These are phyloP conservation scores for Penicillium olsonii DNA, from an alignment of 2,329 filamentous ascomycete species.

Conservation along the genomic window DNA sequence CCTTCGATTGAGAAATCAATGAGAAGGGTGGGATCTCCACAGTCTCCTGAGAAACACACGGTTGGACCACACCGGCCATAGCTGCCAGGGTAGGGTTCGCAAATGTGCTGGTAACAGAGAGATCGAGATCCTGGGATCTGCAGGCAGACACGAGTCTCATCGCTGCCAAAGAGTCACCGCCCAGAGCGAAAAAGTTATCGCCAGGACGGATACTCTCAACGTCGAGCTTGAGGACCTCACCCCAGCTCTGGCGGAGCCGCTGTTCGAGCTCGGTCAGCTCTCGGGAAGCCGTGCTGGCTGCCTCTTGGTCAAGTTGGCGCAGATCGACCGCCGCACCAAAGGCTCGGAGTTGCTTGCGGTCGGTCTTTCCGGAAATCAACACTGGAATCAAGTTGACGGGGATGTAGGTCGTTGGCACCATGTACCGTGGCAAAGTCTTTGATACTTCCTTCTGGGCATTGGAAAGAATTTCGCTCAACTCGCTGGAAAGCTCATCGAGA, in stretches of 20 bases:
- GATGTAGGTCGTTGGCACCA: slow-evolving; percentile 46
- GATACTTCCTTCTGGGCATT: slow-evolving; percentile 26
- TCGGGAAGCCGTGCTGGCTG: slow-evolving; percentile 15
- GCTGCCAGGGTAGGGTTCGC: slow-evolving; percentile 34
- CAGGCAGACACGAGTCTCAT: slow-evolving; percentile 39
- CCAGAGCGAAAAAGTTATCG: slow-evolving; percentile 42
- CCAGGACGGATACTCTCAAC: slow-evolving; percentile 35
- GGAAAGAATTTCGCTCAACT: slow-evolving; percentile 19
- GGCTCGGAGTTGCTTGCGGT: slow-evolving; percentile 40
- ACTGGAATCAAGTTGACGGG: slow-evolving; percentile 45
- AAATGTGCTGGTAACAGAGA: slow-evolving; percentile 41
- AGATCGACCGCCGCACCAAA: slow-evolving; percentile 38
- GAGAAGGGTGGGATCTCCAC: slow-evolving; percentile 30
- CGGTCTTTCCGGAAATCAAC: slow-evolving; percentile 48
- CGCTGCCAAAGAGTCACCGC: slow-evolving; percentile 38
- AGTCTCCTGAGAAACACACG: slow-evolving; percentile 29
- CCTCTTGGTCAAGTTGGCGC: slow-evolving; percentile 31
- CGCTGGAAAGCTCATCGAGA: slow-evolving; percentile 17
- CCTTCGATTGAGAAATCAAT: slow-evolving; percentile 34
- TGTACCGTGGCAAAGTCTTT: slow-evolving; percentile 34
- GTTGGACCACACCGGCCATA: slow-evolving; percentile 45
- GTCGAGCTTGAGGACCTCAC: slow-evolving; percentile 31
- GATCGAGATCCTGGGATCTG: slow-evolving; percentile 29
- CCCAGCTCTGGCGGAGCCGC: slow-evolving; percentile 38
- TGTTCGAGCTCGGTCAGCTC: slow-evolving; percentile 36